A percentile compares a stretch with the other conserved stretches of the same genome.
Evolutionary conservation across 2,329 filamentous ascomycete genomes (phyloP).

Genomic region (Coniochaeta sp.): DNA sequence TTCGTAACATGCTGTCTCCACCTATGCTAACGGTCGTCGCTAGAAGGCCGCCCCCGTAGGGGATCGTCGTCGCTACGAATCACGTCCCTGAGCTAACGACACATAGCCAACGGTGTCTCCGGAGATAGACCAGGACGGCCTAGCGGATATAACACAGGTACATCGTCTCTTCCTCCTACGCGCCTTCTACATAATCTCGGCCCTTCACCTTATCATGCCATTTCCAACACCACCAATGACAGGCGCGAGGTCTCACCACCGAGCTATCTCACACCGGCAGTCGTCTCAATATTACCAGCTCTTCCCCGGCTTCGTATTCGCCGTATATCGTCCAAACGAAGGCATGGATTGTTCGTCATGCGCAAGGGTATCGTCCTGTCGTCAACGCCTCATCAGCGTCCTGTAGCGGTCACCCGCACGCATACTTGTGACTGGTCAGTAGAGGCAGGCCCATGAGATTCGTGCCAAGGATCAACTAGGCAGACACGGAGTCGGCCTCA

Average conservation of each 20-base stretch:
- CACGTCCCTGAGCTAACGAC: slow-evolving; percentile 7
- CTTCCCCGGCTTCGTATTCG: not conserved
- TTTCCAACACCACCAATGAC: not conserved
- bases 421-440: slow-evolving; percentile 4
- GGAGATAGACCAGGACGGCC: slow-evolving; percentile 8
- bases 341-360: not conserved
- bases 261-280: not conserved
- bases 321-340: not conserved
- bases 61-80: slow-evolving; percentile 4
- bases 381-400: not conserved
- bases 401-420: not conserved
- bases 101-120: slow-evolving; percentile 5
- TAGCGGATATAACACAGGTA: slow-evolving; percentile 5
- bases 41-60: slow-evolving; percentile 4
- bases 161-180: not conserved
- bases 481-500: slow-evolving; percentile 3
- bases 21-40: too few species aligned
- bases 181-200: not conserved
- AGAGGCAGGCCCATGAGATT: not conserved
- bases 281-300: not conserved
- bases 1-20: too few species aligned
- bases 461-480: slow-evolving; percentile 3
- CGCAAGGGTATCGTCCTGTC: not conserved
- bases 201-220: not conserved
- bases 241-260: not conserved